These are phyloP conservation scores for Durusdinium trenchii DNA, from an alignment of 73 alveolate species.

Conservation along the genomic window DNA sequence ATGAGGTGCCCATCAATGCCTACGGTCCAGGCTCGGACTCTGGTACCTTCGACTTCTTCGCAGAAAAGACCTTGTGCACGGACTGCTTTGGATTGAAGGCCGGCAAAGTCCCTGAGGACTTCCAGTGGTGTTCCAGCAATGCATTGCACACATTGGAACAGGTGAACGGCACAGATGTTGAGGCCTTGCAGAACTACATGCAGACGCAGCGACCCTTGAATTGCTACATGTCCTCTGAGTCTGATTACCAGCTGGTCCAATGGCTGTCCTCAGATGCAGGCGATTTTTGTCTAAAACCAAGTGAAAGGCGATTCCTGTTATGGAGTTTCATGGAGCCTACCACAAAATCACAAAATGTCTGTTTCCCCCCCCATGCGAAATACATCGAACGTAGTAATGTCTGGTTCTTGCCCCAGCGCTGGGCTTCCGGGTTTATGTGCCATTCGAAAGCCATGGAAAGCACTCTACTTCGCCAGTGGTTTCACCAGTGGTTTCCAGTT, in stretches of 20 bases:
- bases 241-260: conserved; percentile 20
- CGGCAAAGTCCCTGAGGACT: background rate
- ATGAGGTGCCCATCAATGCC: conserved; percentile 61
- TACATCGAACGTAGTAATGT: too few relatives aligned
- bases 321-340: too few relatives aligned
- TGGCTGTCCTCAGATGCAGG: conserved; percentile 50
- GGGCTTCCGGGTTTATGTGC: too few relatives aligned
- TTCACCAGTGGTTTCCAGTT: too few relatives aligned
- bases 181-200: background rate
- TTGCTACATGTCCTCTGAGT: conserved; percentile 73
- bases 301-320: too few relatives aligned
- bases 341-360: too few relatives aligned
- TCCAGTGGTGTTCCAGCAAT: background rate
- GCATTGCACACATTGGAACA: conserved; percentile 6
- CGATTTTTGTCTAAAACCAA: too few relatives aligned
- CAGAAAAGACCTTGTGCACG: conserved; percentile 57
- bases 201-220: background rate
- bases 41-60: conserved; percentile 83
- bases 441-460: too few relatives aligned
- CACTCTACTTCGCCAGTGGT: too few relatives aligned
- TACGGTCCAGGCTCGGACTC: conserved; percentile 79
- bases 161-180: background rate
- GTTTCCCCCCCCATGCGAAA: too few relatives aligned
- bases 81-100: conserved; percentile 22
- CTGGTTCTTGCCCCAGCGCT: too few relatives aligned